Base-by-base conservation (phyloP, 371 early-diverging fungal species). In the Capillidium heterosporum region DNA sequence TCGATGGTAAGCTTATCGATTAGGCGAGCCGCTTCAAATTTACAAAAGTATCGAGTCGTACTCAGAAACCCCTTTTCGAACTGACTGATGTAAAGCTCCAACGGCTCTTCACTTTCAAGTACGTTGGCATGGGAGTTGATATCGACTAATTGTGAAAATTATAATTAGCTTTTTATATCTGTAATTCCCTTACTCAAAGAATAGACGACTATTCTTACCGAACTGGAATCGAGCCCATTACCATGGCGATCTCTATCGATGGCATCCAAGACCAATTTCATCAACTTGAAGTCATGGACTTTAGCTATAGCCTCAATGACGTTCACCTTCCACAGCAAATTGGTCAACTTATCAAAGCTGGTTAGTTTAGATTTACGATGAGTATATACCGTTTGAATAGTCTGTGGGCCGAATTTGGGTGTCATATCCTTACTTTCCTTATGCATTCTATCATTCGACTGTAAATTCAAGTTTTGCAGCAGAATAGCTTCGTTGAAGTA, bases 71-170 rank as follows among this genome's bases (percentile, higher is more conserved):
- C 83, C 43, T 63, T 65, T 67, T 92, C 85, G 60, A 92, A 95
- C 63, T 79, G 81, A 41, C 77, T 70, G 61, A 79, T 75, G 65
- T 95, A 94, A 1, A 93, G 81, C 52, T 91, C 87, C 64, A 90
- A 71, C 26, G 84, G 87, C 7, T 81, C 74, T 66, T 81, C 81
- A 28, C 80, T 77, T 0, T 40, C 11, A 27, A 23, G n/a, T 19
- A 10, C 7, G 10, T 47, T 19, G 7, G 47, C 26, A 11, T 47
- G 47, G 47, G 47, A 10, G 24, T 47, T 27, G 7, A 47, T 27
- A 11, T 47, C 47, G 47, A 47, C 47, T 24, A 47, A n/a, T n/a
- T n/a, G n/a, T n/a, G n/a, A n/a, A n/a, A n/a, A n/a, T n/a, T n/a
- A n/a, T n/a, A n/a, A n/a, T n/a, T n/a, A n/a, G n/a, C n/a, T n/a